phyloP scores from a whole-genome alignment of 2,329 filamentous ascomycete genomes.

The Ascocoryne sarcoides region DNA sequence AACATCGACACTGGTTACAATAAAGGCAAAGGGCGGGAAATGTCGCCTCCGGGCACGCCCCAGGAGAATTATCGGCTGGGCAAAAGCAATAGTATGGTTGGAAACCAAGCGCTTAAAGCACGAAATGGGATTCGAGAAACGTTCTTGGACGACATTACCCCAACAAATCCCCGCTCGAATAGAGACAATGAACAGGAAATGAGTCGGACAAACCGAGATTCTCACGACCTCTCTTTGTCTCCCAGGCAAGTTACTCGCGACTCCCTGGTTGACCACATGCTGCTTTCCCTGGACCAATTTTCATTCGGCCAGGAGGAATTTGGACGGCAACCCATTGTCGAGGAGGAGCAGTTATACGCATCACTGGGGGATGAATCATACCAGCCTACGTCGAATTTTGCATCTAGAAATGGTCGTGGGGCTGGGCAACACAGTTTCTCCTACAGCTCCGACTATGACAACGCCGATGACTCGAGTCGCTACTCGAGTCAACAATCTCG shows the following conservation, averaged over 20 bases:
- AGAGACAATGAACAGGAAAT: slow-evolving; percentile 19
- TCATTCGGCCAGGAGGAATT: slow-evolving; percentile 40
- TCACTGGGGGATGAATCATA: slow-evolving; percentile 25
- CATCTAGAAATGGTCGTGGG: slow-evolving; percentile 15
- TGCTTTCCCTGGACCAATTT: slow-evolving; percentile 83
- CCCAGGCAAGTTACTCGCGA: slow-evolving; percentile 71
- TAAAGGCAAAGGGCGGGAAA: slow-evolving; percentile 19
- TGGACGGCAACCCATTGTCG: slow-evolving; percentile 20
- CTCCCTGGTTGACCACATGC: slow-evolving; percentile 92
- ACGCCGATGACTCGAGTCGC: slow-evolving; percentile 44
- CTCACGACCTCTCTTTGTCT: slow-evolving; percentile 75
- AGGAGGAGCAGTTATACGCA: slow-evolving; percentile 25
- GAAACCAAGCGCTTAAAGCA: slow-evolving; percentile 23
- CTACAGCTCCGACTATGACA: slow-evolving; percentile 54
- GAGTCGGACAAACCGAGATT: slow-evolving; percentile 20
- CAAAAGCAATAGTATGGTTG: slow-evolving; percentile 18
- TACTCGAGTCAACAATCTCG: slow-evolving; percentile 44
- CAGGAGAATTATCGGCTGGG: slow-evolving; percentile 14
- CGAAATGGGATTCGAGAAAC: slow-evolving; percentile 22
- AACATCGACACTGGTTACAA: slow-evolving; percentile 26
- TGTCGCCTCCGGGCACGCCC: slow-evolving; percentile 23
- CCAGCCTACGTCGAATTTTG: slow-evolving; percentile 21
- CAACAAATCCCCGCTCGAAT: slow-evolving; percentile 21
- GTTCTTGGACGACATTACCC: slow-evolving; percentile 30
- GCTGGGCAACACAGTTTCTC: slow-evolving; percentile 39